phyloP scores from a whole-genome alignment of 371 early-diverging fungal species.

The Mortierella polycephala region DNA sequence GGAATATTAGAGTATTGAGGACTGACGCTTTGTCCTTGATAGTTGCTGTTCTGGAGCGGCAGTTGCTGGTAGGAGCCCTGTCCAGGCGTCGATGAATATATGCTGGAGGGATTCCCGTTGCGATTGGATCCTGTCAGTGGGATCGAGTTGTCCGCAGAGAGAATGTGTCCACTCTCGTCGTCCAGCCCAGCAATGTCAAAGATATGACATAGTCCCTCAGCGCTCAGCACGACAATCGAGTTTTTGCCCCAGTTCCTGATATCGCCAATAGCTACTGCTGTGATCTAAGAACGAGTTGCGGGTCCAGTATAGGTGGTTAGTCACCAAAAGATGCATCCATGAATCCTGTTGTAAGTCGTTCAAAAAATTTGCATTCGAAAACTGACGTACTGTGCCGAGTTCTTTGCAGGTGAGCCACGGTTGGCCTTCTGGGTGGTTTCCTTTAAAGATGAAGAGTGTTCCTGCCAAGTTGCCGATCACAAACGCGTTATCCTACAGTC shows the following conservation, averaged over 20 bases:
- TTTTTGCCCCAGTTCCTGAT: slow-evolving; percentile 72
- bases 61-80: slow-evolving; percentile 26
- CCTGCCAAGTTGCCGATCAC: slow-evolving; percentile 85
- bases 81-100: slow-evolving; percentile 33
- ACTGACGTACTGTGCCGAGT: slow-evolving; percentile 66
- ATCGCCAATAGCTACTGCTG: slow-evolving; percentile 76
- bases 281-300: slow-evolving; percentile 60
- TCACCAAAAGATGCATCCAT: background rate
- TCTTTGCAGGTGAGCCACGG: slow-evolving; percentile 69
- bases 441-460: slow-evolving; percentile 84
- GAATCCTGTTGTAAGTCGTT: background rate
- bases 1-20: slow-evolving; percentile 23
- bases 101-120: slow-evolving; percentile 23
- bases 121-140: slow-evolving; percentile 3
- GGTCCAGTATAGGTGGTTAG: background rate
- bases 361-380: background rate
- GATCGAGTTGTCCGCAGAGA: background rate
- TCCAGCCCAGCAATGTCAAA: slow-evolving; percentile 66
- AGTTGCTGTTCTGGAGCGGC: background rate
- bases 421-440: slow-evolving; percentile 62
- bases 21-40: slow-evolving; percentile 2
- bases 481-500: slow-evolving; percentile 78
- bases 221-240: slow-evolving; percentile 73
- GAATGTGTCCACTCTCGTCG: slow-evolving; percentile 10
- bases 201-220: slow-evolving; percentile 75